Percentiles rank a stretch among this genome's conserved stretches.
Conservation (phyloP, 2,329 filamentous ascomycete genomes). For the Apiospora malaysiana region DNA sequence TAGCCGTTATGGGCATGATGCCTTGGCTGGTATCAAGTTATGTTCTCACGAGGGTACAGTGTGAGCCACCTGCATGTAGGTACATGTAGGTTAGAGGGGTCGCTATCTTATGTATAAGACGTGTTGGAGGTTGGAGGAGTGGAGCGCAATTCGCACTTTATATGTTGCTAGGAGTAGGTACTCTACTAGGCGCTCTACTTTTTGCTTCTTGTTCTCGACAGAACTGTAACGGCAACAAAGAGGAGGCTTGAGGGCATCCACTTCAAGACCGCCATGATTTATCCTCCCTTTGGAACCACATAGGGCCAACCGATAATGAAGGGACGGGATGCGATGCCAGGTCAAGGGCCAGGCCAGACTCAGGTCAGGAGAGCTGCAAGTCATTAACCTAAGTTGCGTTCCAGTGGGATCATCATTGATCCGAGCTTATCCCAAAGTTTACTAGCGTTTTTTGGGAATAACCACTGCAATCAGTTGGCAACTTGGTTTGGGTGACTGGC, state of each 20-base stretch:
- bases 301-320: neutral
- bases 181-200: too few relatives aligned
- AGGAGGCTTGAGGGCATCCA: neutral
- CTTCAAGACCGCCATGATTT: neutral
- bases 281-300: neutral
- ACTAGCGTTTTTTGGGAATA: neutral
- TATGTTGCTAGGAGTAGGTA: too few relatives aligned
- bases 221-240: neutral
- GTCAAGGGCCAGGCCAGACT: too few relatives aligned
- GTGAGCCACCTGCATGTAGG: neutral
- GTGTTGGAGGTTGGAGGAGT: neutral
- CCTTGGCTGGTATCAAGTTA: too few relatives aligned
- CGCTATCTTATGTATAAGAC: neutral
- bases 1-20: neutral
- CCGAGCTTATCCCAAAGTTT: constrained; percentile 8
- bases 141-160: neutral
- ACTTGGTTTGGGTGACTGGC: constrained; percentile 3
- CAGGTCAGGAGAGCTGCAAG: neutral
- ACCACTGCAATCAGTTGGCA: neutral
- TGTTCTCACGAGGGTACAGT: too few relatives aligned
- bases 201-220: neutral
- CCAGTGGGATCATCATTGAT: neutral
- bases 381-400: neutral
- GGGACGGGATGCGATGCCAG: neutral
- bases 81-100: neutral